Conservation (phyloP, 768 basidiomycete genomes). For the Pisolithus sp. region DNA sequence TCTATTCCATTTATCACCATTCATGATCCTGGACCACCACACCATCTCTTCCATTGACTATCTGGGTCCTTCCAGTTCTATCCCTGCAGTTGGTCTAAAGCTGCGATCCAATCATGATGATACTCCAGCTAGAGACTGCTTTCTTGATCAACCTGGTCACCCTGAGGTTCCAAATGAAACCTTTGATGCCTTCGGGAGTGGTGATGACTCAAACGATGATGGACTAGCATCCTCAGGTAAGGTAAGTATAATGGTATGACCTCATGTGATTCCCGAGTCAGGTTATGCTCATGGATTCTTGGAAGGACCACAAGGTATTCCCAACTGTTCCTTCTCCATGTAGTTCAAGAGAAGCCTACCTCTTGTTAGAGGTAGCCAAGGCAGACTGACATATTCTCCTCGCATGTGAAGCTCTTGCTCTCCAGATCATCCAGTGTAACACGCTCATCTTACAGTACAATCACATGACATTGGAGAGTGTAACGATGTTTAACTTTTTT, state of each 20-base stretch:
- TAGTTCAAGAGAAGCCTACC: constrained; percentile 1
- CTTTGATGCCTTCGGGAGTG: too few relatives aligned
- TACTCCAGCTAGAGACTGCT: too few relatives aligned
- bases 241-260: too few relatives aligned
- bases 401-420: not conserved
- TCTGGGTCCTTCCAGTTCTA: not conserved
- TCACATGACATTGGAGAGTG: not conserved
- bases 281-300: too few relatives aligned
- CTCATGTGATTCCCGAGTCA: too few relatives aligned
- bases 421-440: constrained; percentile 1
- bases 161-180: too few relatives aligned
- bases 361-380: not conserved
- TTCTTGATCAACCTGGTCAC: too few relatives aligned
- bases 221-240: too few relatives aligned
- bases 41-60: not conserved
- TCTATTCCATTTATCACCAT: not conserved
- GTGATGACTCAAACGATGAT: too few relatives aligned
- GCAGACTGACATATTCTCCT: not conserved
- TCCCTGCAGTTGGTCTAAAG: not conserved
- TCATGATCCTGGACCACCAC: not conserved
- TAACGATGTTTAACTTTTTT: too few relatives aligned
- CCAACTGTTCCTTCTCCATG: not conserved
- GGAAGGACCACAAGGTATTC: not conserved
- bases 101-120: too few relatives aligned
- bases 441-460: constrained; percentile 1